A percentile compares a stretch with the other conserved stretches of the same genome.
Conservation (phyloP, 73 alveolate species). For the Halteria grandinella region DNA sequence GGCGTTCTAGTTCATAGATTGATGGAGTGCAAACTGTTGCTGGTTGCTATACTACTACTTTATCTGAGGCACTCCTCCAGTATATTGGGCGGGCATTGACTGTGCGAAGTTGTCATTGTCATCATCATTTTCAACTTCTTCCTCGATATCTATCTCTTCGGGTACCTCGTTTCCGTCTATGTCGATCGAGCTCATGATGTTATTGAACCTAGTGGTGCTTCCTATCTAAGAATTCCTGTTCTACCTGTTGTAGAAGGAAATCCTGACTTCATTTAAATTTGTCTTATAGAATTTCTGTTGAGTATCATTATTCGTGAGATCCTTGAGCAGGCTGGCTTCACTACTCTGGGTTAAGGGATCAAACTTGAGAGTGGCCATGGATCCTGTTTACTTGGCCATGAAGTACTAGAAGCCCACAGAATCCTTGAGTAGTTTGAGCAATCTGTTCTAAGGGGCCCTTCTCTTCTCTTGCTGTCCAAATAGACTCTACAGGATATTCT, state of each 20-base stretch:
- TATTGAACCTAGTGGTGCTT: constrained; percentile 1
- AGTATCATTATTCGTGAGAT: constrained; percentile 17
- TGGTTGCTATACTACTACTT: neutral
- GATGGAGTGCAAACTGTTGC: neutral
- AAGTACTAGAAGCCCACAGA: constrained; percentile 30
- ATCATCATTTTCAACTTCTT: constrained; percentile 38
- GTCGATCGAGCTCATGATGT: constrained; percentile 22
- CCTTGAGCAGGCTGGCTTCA: constrained; percentile 52
- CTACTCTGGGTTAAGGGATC: constrained; percentile 42
- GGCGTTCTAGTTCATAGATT: constrained; percentile 22
- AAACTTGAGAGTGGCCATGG: constrained; percentile 15
- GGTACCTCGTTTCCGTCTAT: constrained; percentile 26
- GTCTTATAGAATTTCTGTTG: neutral
- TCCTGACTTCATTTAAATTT: constrained; percentile 38
- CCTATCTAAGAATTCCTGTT: neutral
- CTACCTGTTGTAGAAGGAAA: constrained; percentile 32
- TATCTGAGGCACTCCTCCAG: neutral
- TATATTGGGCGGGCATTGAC: constrained; percentile 30
- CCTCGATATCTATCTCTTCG: constrained; percentile 36
- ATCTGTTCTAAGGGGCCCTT: constrained; percentile 18
- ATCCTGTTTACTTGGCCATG: constrained; percentile 37
- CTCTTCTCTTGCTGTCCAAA: constrained; percentile 15
- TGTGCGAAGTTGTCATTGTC: constrained; percentile 27
- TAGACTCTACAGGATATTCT: neutral
- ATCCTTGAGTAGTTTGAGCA: constrained; percentile 49